Base-by-base conservation (phyloP, 2,329 filamentous ascomycete genomes). In the Byssochlamys sp. region DNA sequence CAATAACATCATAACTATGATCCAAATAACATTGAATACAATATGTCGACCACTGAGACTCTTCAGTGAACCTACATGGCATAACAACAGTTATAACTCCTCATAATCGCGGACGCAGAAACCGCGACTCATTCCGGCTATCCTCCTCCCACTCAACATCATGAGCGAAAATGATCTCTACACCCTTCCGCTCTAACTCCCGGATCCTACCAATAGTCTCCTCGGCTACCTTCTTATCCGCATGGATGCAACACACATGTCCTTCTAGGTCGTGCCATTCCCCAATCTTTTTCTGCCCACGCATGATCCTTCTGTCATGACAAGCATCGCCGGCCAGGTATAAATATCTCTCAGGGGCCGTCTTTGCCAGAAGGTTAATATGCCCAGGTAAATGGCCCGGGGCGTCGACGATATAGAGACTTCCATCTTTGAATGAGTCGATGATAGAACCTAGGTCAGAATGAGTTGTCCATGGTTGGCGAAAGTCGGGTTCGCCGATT, bases 321-420 rank as follows among this genome's bases (percentile, higher is more conserved):
- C 67, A 72, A 7, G 67, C 61, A 56, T 73, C 69, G 1, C 69
- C 69, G 3, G 64, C 69, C 1, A 73, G 63, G 55, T 67, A 69
- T 4, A 70, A 58, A 31, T 60, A 67, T 27, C 55, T 28, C 1
- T 51, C 45, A 1, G 53, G 31, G 2, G 53, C 53, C 5, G 61
- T 59, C 5, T 64, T 64, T 27, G 59, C 61, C 4, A 72, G 59
- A 1, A 71, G 57, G 55, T 72, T 73, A 53, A 71, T 65, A 58
- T 72, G 70, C 0, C 67, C 69, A 2, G 64, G 64, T 6, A 71
- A 59, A 60, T 72, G 71, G 10, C 68, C 67, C 0, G 71, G 69
- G 1, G 66, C 63, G 55, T 70, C 59, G 24, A 71, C 58, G 26
- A 72, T 63, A 35, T 63, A 67, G 10, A 72, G 29, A 39, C 60